These are phyloP conservation scores for Nakazawaea laoshanensis DNA, from an alignment of 805 yeast species.

Conservation along the genomic window DNA sequence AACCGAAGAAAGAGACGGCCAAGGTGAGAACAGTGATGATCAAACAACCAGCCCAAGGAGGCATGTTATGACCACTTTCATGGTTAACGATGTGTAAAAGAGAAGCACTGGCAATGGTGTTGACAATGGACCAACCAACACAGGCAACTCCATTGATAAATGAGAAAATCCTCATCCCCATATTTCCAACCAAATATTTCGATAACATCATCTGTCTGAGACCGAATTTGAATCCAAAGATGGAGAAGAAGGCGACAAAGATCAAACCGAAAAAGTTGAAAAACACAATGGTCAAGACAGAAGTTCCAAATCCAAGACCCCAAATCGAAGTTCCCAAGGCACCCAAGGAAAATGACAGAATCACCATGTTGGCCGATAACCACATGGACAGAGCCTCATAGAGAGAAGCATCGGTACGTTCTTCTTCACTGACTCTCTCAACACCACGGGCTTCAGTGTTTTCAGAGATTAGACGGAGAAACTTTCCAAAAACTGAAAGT, in stretches of 20 bases:
- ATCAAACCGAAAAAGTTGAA: conserved; percentile 65
- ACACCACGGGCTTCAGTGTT: conserved; percentile 66
- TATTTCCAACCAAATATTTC: conserved; percentile 69
- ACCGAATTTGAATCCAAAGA: conserved; percentile 79
- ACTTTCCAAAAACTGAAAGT: conserved; percentile 5
- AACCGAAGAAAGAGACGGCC: conserved; percentile 75
- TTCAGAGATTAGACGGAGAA: conserved; percentile 5
- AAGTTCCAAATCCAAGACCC: conserved; percentile 66
- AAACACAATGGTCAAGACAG: conserved; percentile 58
- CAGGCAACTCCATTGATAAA: conserved; percentile 75
- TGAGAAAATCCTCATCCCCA: conserved; percentile 69
- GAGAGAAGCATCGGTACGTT: conserved; percentile 59
- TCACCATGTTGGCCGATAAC: conserved; percentile 83
- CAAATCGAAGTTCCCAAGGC: conserved; percentile 54
- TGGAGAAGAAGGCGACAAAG: conserved; percentile 77
- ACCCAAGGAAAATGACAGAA: conserved; percentile 78
- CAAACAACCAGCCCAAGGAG: conserved; percentile 89
- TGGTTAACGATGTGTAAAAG: conserved; percentile 67
- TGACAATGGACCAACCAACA: conserved; percentile 94
- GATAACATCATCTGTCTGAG: conserved; percentile 83
- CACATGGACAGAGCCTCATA: conserved; percentile 79
- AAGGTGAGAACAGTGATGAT: conserved; percentile 63
- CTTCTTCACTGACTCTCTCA: conserved; percentile 72
- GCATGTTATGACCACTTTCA: conserved; percentile 41
- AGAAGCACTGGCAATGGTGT: conserved; percentile 85